Evolutionary conservation across 2,329 filamentous ascomycete species (phyloP), one percentile per base, ranked within the genome.

Genomic region (Balansia obtecta): DNA sequence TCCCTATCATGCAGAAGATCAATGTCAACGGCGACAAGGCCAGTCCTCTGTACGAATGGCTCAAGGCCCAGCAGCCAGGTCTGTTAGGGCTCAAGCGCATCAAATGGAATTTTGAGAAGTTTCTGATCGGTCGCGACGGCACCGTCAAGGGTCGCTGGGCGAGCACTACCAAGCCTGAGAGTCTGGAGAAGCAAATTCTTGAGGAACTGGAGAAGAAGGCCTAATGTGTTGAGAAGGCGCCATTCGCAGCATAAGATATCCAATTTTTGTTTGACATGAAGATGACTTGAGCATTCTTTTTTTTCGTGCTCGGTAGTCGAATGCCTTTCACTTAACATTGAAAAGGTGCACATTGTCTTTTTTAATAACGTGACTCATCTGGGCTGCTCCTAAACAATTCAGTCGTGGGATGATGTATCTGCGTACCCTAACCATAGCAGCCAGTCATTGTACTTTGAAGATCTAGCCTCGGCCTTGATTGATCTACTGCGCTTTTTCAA

Each of bases 31-130:
- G 93, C 61, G 80, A 85, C 60, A 74, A 81, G 32, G 85, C 89
- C 45, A 80, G 82, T 60, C 89, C 90, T 3, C 48, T 60, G 22
- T 60, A 54, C 45, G 48, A 86, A 65, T 98, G 79, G 79, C 68
- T 85, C 63, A 85, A 85, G 74, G 68, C 70, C 42, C 71, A 83
- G 69, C 85, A 88, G 74, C 79, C 91, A 1, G 90, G 93, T 20
- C 63, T 96, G 50, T 71, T 97, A 71, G 93, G 93, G 18, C 67
- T 97, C 63, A 91, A 94, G 83, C 71, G 83, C 55, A 76, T 98
- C 61, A 96, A 97, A 85, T 98, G 93, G 93, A 98, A 98, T 73
- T 98, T 97, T 74, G 93, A 98, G 71, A 98, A 98, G 80, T 98
- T 96, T 71, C 72, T 98, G 56, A 74, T 98, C 57, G 85, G 84